Conservation (phyloP, 139 green algal species). For the Protoeuglena noctilucae region DNA sequence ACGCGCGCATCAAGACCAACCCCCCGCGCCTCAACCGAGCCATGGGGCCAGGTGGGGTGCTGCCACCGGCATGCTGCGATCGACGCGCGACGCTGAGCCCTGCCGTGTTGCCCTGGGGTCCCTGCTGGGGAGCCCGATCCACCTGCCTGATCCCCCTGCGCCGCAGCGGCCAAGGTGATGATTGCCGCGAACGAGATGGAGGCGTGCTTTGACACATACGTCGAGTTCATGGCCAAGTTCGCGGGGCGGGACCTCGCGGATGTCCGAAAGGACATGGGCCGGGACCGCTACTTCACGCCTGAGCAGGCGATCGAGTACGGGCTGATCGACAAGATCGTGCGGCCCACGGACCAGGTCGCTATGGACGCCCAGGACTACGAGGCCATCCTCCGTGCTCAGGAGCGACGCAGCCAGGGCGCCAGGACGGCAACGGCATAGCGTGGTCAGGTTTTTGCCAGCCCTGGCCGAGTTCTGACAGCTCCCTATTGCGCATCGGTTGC, state of each 20-base stretch:
- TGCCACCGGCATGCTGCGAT: too few relatives aligned
- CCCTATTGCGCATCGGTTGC: too few relatives aligned
- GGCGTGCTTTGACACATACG: slow-evolving; percentile 36
- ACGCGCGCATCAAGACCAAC: slow-evolving; percentile 44
- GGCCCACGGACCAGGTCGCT: slow-evolving; percentile 20
- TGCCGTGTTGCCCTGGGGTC: not conserved
- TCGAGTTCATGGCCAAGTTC: slow-evolving; percentile 41
- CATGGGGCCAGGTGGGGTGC: too few relatives aligned
- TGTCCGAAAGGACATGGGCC: slow-evolving; percentile 29
- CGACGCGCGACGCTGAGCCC: slow-evolving; percentile 34
- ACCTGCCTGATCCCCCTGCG: slow-evolving; percentile 17
- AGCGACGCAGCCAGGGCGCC: too few relatives aligned
- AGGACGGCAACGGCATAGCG: too few relatives aligned
- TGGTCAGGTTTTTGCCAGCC: too few relatives aligned
- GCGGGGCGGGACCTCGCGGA: slow-evolving; percentile 36
- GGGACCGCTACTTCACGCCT: slow-evolving; percentile 49
- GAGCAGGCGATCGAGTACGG: slow-evolving; percentile 81
- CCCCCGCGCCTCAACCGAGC: slow-evolving; percentile 33
- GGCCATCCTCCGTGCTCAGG: too few relatives aligned
- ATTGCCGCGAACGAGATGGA: slow-evolving; percentile 78
- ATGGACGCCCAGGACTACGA: not conserved
- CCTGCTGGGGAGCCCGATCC: slow-evolving; percentile 15
- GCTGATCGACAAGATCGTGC: slow-evolving; percentile 76
- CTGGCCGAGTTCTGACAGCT: too few relatives aligned
- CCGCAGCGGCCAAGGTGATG: slow-evolving; percentile 47